Evolutionary conservation across 1,284 basidiomycete species (phyloP), one percentile per base, ranked within the genome.

Genomic region (Boletus sp.): DNA sequence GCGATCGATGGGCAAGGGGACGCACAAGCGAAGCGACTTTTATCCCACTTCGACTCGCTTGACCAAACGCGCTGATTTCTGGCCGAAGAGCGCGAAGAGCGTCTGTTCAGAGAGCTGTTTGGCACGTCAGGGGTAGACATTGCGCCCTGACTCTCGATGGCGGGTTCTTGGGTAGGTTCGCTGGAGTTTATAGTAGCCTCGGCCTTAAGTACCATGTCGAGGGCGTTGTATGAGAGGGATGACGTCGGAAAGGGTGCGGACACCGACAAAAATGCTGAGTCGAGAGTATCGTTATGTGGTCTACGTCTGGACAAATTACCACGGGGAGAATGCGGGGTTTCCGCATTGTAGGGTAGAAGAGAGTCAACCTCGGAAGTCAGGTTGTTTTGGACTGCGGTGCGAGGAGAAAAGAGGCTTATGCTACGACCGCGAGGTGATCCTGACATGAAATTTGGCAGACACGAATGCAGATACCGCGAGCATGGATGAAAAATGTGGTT

Each of bases 381-480:
- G 41, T 53, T 49, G 46, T 41, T 52, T 55, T 52, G 51, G n/a
- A 16, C 55, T 61, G 61, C 59, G 57, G 54, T 54, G 43, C 54
- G 61, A 55, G 63, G 60, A 53, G 59, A 67, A 46, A 55, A 61
- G n/a, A 66, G 63, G 49, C 63, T 68, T 29, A 67, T 63, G 51
- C 63, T 65, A 51, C 66, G 62, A 39, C 63, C 63, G 58, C 59
- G 65, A 56, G 57, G 58, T 53, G 59, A 55, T 46, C 45, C 66
- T 66, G 50, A 36, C 43, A 60, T 50, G 51, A 51, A 46, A 59
- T 64, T 55, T 40, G 55, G 52, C 37, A 41, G 23, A 37, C 45
- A 52, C 52, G 12, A 53, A 52, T 39, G 44, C 42, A 54, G 54
- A 54, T 53, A 47, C 47, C 55, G 50, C 51, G 38, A 12, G 42